Evolutionary conservation across 108 stramenopile genomes (phyloP).

Genomic region (Nitzschia putrida): DNA sequence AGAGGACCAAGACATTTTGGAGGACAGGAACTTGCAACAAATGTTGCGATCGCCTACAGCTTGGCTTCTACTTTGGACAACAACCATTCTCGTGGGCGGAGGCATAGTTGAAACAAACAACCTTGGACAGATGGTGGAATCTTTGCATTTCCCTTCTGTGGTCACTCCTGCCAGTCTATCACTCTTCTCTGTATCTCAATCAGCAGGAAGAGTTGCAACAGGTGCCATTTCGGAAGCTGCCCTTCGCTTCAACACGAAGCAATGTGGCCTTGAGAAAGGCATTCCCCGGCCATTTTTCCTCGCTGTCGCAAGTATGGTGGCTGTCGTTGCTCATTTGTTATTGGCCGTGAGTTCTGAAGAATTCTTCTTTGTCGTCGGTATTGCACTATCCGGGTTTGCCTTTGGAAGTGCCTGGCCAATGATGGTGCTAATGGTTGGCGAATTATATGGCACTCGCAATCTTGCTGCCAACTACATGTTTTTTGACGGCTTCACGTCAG

Average conservation of each 20-base stretch:
- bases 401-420: conserved; percentile 90
- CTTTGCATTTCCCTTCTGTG: conserved; percentile 57
- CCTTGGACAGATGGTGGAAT: conserved; percentile 84
- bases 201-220: conserved; percentile 67
- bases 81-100: conserved; percentile 70
- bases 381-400: conserved; percentile 65
- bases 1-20: neutral
- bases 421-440: conserved; percentile 75
- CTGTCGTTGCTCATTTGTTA: conserved; percentile 58
- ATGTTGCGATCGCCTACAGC: conserved; percentile 72
- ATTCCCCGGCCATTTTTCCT: conserved; percentile 76
- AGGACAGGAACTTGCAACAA: conserved; percentile 59
- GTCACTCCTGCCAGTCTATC: conserved; percentile 69
- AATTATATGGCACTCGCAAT: conserved; percentile 69
- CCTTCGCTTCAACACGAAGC: conserved; percentile 47
- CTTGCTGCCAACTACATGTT: conserved; percentile 88
- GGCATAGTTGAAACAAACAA: conserved; percentile 87
- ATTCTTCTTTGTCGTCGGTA: conserved; percentile 66
- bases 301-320: conserved; percentile 63
- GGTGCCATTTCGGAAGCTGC: conserved; percentile 69
- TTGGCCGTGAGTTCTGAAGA: conserved; percentile 60
- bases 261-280: conserved; percentile 54
- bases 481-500: conserved; percentile 78
- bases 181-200: conserved; percentile 82
- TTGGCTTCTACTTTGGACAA: conserved; percentile 81